A percentile compares a stretch with the other conserved stretches of the same genome.
These are phyloP conservation scores for Xerocomus potaroensis DNA, from an alignment of 768 basidiomycete genomes.

Conservation along the genomic window DNA sequence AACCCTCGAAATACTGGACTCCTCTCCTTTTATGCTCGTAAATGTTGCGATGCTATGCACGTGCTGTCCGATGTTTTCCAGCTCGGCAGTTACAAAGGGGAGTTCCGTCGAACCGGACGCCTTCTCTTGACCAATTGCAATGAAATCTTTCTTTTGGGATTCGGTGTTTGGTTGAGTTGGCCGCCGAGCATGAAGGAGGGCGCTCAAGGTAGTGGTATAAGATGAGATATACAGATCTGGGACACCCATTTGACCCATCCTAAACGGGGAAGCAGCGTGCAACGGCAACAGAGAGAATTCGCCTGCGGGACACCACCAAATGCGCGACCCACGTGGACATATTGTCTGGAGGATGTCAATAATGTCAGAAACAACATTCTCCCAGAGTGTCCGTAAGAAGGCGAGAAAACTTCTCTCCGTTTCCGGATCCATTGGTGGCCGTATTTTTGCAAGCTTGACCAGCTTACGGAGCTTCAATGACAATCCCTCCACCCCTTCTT, in stretches of 20 bases:
- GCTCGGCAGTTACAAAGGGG: background rate
- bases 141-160: background rate
- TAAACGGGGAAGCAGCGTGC: background rate
- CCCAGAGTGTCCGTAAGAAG: no score
- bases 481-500: background rate
- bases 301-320: background rate
- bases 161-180: no score
- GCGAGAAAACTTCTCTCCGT: no score
- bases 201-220: no score
- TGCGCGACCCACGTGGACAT: no score
- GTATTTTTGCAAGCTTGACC: background rate
- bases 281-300: background rate
- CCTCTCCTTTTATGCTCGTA: background rate
- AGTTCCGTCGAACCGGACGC: background rate
- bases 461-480: background rate
- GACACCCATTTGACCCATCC: background rate
- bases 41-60: background rate
- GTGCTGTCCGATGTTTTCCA: background rate
- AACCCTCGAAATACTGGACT: background rate
- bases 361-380: no score
- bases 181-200: no score
- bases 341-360: no score
- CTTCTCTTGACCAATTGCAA: background rate
- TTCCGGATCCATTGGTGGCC: background rate
- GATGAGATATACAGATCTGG: background rate